Evolutionary conservation across 331 rosid species (phyloP), one percentile per base, ranked within the genome.

Genomic region (Saraca asoca): DNA sequence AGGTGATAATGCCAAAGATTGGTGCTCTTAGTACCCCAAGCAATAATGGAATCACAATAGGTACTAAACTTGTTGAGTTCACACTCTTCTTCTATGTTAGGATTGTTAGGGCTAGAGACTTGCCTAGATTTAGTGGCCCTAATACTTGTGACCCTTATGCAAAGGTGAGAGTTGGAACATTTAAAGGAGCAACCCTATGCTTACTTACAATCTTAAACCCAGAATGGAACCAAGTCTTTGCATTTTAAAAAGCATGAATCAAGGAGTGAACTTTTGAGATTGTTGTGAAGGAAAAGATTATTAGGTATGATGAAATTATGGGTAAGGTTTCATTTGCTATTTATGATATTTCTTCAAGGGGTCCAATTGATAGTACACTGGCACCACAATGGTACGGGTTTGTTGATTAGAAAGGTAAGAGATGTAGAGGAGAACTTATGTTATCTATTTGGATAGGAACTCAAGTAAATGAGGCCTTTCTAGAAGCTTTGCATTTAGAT

Each of bases 161-260:
- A 53, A 66, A 69, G 35, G 34, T 69, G 39, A 57, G 12, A 38
- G 66, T 57, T 5, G 67, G 75, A 24, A 12, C n/a, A 49, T 39
- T 46, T 0, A 37, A 35, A 17, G 54, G 12, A 10, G 19, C 43
- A 19, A 58, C 67, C 10, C 8, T 12, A 48, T 69, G 44, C 13
- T n/a, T n/a, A n/a, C 11, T 16, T 4, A 10, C 46, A 11, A 58
- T 17, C 29, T 13, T 59, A 37, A 24, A 55, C 31, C 73, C 73
- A 7, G 44, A 55, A 55, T 54, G 73, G 73, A 41, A 68, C 24
- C 51, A 69, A 46, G 67, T 58, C 20, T 69, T 69, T 8, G 75
- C 51, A 35, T 13, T 69, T 18, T 56, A 58, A 41, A 48, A 46
- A 37, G 41, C 24, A 33, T 16, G 44, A 4, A 68, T 69, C 58